Evolutionary conservation across 2,329 filamentous ascomycete genomes (phyloP).

Genomic region (Colletotrichum scovillei): DNA sequence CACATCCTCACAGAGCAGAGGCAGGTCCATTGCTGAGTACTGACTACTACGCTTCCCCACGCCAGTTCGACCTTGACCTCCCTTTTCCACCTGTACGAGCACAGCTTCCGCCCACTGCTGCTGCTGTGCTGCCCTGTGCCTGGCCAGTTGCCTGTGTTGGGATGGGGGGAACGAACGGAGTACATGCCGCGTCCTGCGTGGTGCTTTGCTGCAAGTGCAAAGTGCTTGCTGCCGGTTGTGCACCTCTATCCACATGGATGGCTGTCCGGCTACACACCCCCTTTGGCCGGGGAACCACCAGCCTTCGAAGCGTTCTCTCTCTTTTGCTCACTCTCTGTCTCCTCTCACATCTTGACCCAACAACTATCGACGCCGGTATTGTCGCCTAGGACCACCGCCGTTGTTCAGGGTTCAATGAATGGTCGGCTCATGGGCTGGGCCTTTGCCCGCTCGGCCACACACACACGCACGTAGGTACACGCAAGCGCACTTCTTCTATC

Average conservation of each 20-base stretch:
- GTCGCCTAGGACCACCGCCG: neutral
- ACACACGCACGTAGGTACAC: neutral
- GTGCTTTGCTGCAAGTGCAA: slow-evolving; percentile 30
- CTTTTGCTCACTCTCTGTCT: too few relatives aligned
- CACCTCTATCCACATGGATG: slow-evolving; percentile 28
- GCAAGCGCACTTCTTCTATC: neutral
- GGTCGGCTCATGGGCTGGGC: slow-evolving; percentile 12
- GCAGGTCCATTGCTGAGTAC: too few relatives aligned
- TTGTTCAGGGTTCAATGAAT: neutral
- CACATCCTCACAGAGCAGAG: neutral
- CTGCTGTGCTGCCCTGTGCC: slow-evolving; percentile 29
- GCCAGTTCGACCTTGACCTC: slow-evolving; percentile 3
- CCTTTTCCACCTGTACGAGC: neutral
- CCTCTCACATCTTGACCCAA: slow-evolving; percentile 1
- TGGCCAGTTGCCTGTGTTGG: slow-evolving; percentile 25
- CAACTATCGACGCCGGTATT: slow-evolving; percentile 4
- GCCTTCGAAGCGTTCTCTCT: neutral
- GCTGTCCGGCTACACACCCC: slow-evolving; percentile 17
- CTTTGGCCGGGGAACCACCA: slow-evolving; percentile 23
- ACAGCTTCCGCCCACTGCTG: slow-evolving; percentile 16
- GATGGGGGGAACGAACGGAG: too few relatives aligned
- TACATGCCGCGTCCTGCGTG: slow-evolving; percentile 11
- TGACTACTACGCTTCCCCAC: slow-evolving; percentile 7
- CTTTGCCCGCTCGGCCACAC: slow-evolving; percentile 23
- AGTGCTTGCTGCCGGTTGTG: slow-evolving; percentile 26